Evolutionary conservation across 768 basidiomycete genomes (phyloP), one percentile per base, ranked within the genome.

Genomic region (Daedaleopsis sinensis): DNA sequence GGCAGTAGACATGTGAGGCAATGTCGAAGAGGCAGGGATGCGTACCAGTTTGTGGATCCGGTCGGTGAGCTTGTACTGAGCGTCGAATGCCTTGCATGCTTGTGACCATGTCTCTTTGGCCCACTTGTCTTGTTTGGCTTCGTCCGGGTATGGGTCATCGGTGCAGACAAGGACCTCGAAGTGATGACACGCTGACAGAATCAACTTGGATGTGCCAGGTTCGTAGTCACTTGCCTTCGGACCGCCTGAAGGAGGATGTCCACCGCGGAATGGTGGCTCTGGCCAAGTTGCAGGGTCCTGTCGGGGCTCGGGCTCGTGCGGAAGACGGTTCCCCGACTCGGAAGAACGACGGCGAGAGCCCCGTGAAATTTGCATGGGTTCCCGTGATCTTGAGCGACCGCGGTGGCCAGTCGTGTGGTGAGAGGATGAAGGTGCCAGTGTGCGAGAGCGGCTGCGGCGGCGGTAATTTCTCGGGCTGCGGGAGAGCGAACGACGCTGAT

Each of bases 171-270:
- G n/a, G 1, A 54, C 52, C 2, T 39, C 44, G 21, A 21, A 59
- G 12, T 54, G 58, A 24, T 59, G 58, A 19, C 58, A 59, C 3
- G 58, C 58, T 1, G 36, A 6, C 1, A 37, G 19, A n/a, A 59
- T 59, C 12, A 54, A 32, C 11, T 39, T 53, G 11, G 18, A 19
- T 8, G 38, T 43, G 18, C 36, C 32, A 0, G 36, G 32, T 11
- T 59, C 58, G 18, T 59, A 59, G 46, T 59, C 58, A 1, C 24
- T 13, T 1, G 58, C 58, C 52, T 59, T 59, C 11, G 58, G 39
- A 7, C 36, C 44, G 2, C 50, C 50, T 32, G 2, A 5, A 3
- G 56, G 56, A 18, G 5, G 10, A 15, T 56, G 24, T 0, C 47
- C 48, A 16, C 15, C 1, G 24, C 62, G 23, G 71, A 70, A 24